Evolutionary conservation across 495 filamentous ascomycete species (phyloP).

Genomic region (Penicillium daleae): DNA sequence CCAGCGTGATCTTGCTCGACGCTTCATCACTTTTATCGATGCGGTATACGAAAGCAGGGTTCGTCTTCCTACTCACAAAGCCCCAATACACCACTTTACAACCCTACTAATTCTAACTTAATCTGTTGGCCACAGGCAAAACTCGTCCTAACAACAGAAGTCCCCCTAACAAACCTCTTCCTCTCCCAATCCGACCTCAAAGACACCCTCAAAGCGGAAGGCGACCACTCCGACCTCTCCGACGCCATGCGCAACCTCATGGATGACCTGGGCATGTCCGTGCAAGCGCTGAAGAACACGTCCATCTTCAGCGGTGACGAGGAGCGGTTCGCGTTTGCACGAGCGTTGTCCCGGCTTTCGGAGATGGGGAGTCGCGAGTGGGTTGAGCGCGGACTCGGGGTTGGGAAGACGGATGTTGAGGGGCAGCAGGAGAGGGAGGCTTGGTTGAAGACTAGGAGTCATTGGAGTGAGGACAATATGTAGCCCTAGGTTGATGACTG

Average conservation of each 20-base stretch:
- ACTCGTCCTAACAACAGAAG: constrained; percentile 86
- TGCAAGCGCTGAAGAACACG: constrained; percentile 80
- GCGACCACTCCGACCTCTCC: constrained; percentile 64
- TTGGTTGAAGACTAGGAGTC: constrained; percentile 67
- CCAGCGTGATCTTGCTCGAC: constrained; percentile 83
- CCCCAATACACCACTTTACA: not conserved
- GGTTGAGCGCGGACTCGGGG: constrained; percentile 86
- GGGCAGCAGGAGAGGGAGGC: constrained; percentile 64
- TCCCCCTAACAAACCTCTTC: constrained; percentile 84
- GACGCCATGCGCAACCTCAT: constrained; percentile 88
- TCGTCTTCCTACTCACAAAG: constrained; percentile 21
- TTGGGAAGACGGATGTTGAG: constrained; percentile 62
- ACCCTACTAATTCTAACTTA: constrained; percentile 8
- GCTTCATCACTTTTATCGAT: constrained; percentile 98
- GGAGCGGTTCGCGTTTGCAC: constrained; percentile 93
- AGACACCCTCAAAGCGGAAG: constrained; percentile 39
- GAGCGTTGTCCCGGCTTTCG: constrained; percentile 78
- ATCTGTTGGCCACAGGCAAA: constrained; percentile 61
- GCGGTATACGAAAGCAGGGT: constrained; percentile 83
- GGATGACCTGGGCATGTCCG: constrained; percentile 90
- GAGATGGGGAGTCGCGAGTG: constrained; percentile 96
- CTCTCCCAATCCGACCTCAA: constrained; percentile 78
- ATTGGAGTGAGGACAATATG: constrained; percentile 77
- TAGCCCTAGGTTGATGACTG: too few relatives aligned
- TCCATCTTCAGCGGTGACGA: constrained; percentile 93